Evolutionary conservation across 1,284 basidiomycete species (phyloP), one percentile per base, ranked within the genome.

Genomic region (Stygiomarasmius scandens): DNA sequence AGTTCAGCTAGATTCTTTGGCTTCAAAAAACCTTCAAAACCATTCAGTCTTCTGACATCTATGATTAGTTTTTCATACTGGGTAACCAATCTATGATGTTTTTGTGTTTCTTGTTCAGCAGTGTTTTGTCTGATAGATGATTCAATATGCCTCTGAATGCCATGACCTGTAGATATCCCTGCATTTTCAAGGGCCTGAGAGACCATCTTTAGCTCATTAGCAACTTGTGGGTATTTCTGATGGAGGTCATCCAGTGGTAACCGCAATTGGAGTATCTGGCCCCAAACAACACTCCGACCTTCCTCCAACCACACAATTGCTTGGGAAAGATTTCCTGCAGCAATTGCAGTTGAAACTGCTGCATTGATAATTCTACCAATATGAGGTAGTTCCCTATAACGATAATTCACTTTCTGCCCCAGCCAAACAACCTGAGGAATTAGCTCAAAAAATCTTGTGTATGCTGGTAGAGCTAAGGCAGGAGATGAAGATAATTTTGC

Each of bases 21-120:
- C 16, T 43, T 52, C 19, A 61, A 22, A n/a, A 61, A 61, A 22
- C 47, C 11, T 19, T 55, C 46, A 52, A 61, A 61, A 0, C 56
- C 54, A 11, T 43, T 24, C 14, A 58, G 50, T 1, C 20, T 23
- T 6, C 59, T 34, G 22, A 61, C 55, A 25, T 61, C 19, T 9
- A 50, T 41, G 24, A 54, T 8, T 0, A 59, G 36, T 25, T 19
- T n/a, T 23, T 55, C 49, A 20, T 49, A 32, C 45, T 52, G 32
- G n/a, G 44, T 4, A 9, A 16, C 43, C 44, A 23, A 49, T 20
- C 27, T 20, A 27, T 24, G 2, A 19, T 51, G 27, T 12, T 19
- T 14, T 8, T 36, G 49, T 20, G 47, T 34, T 55, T 36, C 32
- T 16, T 44, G 2, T 29, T 49, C 29, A 22, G 2, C 27, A 27